Percentiles rank a stretch among this genome's conserved stretches.
These are phyloP conservation scores for Aspergillus amoenus DNA, from an alignment of 2,329 filamentous ascomycete genomes.

Conservation along the genomic window DNA sequence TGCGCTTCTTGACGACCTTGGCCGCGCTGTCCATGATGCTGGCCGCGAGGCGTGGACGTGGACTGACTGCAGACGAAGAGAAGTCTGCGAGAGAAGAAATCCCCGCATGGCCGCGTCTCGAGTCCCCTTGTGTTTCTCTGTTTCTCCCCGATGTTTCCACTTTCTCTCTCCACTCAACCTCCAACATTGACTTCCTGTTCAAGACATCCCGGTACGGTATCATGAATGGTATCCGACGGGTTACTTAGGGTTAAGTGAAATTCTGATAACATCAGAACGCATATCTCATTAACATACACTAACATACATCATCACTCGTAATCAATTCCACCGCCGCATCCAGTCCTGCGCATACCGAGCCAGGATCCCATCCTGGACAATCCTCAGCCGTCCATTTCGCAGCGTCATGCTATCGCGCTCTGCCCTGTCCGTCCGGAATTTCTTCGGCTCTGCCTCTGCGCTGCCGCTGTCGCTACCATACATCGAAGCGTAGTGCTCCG, in stretches of 20 bases:
- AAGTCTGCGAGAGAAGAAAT: too few relatives aligned
- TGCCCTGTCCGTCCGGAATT: conserved; percentile 28
- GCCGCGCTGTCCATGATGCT: not conserved
- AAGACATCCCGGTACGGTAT: too few relatives aligned
- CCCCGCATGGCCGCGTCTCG: not conserved
- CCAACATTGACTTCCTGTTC: too few relatives aligned
- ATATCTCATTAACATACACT: not conserved
- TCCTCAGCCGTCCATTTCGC: conserved; percentile 24
- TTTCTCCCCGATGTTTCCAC: too few relatives aligned
- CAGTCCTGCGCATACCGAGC: conserved; percentile 30
- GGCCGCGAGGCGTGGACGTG: not conserved
- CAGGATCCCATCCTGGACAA: conserved; percentile 34
- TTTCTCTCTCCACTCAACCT: too few relatives aligned
- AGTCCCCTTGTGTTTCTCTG: not conserved
- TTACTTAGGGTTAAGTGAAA: too few relatives aligned
- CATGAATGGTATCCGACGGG: too few relatives aligned
- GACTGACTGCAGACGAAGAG: not conserved
- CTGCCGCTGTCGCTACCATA: conserved; percentile 14
- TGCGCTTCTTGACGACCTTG: not conserved
- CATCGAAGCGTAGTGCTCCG: conserved; percentile 31
- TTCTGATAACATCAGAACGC: not conserved
- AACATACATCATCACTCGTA: not conserved
- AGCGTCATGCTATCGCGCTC: conserved; percentile 31
- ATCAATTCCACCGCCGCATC: conserved; percentile 25
- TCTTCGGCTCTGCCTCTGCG: conserved; percentile 6